Percentiles rank a stretch among this genome's conserved stretches.
Conservation (phyloP, 345 rosid genomes). For the sweet orange (Citrus sinensis) region DVS_A1.0 CM039162.1:5276501-5277000, state of each 20-base stretch:
- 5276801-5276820: background rate
- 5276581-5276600: conserved; percentile 2
- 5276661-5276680: background rate
- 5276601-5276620: background rate
- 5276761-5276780: too few relatives aligned
- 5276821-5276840: background rate
- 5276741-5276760: background rate
- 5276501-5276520: background rate
- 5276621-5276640: background rate
- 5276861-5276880: conserved; percentile 82
- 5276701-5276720: background rate
- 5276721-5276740: background rate
- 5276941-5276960: conserved; percentile 81
- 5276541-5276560: background rate
- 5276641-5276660: background rate
- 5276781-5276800: background rate
- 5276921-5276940: conserved; percentile 88
- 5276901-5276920: conserved; percentile 92
- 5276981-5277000: conserved; percentile 3
- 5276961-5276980: conserved; percentile 97
- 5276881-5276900: conserved; percentile 84
- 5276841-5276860: background rate
- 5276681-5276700: background rate
- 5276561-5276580: background rate
- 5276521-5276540: background rate